Evolutionary conservation across 208 protist species (phyloP).

Genomic region (Acanthamoeba royreba): DNA sequence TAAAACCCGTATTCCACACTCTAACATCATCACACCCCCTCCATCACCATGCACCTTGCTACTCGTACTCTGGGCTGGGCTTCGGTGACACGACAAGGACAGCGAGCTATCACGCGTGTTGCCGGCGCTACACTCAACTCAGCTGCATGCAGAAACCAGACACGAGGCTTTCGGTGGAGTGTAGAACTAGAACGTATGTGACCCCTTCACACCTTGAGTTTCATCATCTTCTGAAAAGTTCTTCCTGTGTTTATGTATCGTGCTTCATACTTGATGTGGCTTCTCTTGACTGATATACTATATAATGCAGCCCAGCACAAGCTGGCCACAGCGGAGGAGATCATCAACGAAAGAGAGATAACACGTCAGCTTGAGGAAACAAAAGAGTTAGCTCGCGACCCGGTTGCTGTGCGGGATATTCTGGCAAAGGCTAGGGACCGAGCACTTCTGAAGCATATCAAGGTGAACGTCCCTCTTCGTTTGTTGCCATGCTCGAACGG

Average conservation of each 20-base stretch:
- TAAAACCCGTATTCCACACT: no score
- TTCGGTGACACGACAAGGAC: no score
- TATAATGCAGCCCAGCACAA: background rate
- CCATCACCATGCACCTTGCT: no score
- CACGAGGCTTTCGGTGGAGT: background rate
- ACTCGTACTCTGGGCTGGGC: no score
- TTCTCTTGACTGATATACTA: no score
- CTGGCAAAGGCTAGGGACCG: background rate
- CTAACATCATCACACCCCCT: no score
- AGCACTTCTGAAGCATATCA: background rate
- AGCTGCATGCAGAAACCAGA: no score
- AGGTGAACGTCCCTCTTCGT: no score
- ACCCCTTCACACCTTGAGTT: background rate
- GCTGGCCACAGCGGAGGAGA: background rate
- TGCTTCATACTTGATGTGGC: background rate
- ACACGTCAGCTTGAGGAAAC: background rate
- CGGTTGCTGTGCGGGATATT: background rate
- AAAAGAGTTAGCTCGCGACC: background rate
- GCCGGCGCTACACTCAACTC: no score
- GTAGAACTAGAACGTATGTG: background rate
- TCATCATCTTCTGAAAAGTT: no score
- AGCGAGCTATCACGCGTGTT: no score
- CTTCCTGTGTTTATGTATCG: background rate
- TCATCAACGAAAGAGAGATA: background rate
- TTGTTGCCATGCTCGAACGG: background rate